A percentile compares a stretch with the other conserved stretches of the same genome.
Evolutionary conservation across 2,329 filamentous ascomycete species (phyloP).

Genomic region (Hypomyces rosellus): DNA sequence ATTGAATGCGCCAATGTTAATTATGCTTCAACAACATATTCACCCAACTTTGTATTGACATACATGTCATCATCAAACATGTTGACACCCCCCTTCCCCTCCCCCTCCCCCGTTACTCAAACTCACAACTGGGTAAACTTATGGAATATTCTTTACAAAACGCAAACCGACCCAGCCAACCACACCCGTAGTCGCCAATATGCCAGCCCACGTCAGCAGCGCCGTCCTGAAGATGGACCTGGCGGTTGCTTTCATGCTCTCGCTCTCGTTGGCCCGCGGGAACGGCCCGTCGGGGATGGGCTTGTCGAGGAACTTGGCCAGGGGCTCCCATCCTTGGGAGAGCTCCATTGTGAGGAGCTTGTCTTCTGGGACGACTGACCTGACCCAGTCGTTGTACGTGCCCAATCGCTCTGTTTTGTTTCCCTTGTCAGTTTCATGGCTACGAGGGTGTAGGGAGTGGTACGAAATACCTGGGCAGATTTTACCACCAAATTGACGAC

Average conservation of each 20-base stretch:
- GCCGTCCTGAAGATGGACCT: constrained; percentile 4
- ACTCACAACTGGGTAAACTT: too few species aligned
- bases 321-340: constrained; percentile 22
- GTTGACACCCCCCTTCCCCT: too few species aligned
- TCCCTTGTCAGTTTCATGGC: neutral
- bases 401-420: neutral
- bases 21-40: too few species aligned
- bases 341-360: constrained; percentile 11
- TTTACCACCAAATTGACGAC: neutral
- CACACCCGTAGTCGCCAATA: neutral
- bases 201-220: neutral
- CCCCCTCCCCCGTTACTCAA: too few species aligned
- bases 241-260: constrained; percentile 6
- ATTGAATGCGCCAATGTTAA: too few species aligned
- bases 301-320: constrained; percentile 21
- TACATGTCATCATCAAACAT: too few species aligned
- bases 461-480: neutral
- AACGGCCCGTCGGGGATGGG: constrained; percentile 22
- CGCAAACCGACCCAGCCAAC: too few species aligned
- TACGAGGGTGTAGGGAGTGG: neutral
- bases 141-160: too few species aligned
- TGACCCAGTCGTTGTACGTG: constrained; percentile 8
- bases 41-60: too few species aligned
- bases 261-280: constrained; percentile 21
- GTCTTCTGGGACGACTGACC: neutral